A percentile compares a stretch with the other conserved stretches of the same genome.
Conservation (phyloP, 2,329 filamentous ascomycete genomes). For the Keithomyces neogunnii region DNA sequence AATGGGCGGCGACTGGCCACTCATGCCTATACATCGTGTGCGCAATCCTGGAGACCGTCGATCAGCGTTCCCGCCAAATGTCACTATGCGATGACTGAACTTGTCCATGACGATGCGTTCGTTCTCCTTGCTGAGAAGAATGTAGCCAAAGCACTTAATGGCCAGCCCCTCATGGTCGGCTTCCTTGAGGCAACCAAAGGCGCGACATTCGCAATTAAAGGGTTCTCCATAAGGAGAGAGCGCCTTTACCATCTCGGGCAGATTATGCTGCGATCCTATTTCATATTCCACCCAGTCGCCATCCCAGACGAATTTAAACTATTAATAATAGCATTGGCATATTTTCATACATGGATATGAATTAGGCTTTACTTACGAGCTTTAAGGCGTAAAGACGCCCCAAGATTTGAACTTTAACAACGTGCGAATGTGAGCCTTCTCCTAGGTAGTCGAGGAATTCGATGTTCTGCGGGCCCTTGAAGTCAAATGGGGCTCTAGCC, state of each 20-base stretch:
- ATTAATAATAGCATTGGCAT: not conserved
- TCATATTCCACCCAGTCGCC: not conserved
- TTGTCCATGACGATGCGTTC: conserved; percentile 6
- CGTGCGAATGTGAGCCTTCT: conserved; percentile 9
- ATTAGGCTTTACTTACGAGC: conserved; percentile 6
- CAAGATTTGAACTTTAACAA: conserved; percentile 11
- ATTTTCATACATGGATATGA: no score
- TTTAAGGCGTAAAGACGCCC: conserved; percentile 13
- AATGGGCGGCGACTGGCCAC: conserved; percentile 11
- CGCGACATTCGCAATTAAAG: conserved; percentile 18
- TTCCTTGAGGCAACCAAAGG: conserved; percentile 19
- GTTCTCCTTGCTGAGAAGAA: conserved; percentile 15
- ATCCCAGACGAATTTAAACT: not conserved
- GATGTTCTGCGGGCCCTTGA: not conserved
- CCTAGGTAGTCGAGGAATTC: conserved; percentile 11
- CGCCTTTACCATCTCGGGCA: conserved; percentile 3
- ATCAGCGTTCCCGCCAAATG: not conserved
- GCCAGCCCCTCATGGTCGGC: conserved; percentile 14
- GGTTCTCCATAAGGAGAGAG: conserved; percentile 15
- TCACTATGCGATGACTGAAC: conserved; percentile 4
- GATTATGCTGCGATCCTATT: not conserved
- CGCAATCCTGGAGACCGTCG: not conserved
- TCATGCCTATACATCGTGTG: conserved; percentile 3
- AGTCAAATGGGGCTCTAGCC: conserved; percentile 1
- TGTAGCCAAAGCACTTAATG: conserved; percentile 16